Conservation (phyloP, 2,329 filamentous ascomycete species). For the Hypoxylon sp. region DNA sequence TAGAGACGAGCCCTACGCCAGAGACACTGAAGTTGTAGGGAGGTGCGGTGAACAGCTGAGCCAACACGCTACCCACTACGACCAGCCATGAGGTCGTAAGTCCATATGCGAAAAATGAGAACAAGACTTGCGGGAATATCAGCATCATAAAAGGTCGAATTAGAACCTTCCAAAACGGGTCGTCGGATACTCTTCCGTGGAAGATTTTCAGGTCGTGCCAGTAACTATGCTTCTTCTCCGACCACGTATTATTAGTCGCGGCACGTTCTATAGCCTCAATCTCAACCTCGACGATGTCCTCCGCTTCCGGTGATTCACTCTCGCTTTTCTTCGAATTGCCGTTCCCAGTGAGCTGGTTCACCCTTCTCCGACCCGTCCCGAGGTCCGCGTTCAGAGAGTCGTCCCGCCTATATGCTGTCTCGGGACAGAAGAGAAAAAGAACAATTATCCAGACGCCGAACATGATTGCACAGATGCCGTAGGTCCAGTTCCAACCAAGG, state of each 20-base stretch:
- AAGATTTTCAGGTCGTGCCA: conserved; percentile 44
- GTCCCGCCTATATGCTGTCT: conserved; percentile 57
- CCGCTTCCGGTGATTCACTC: conserved; percentile 11
- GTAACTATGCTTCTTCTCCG: conserved; percentile 38
- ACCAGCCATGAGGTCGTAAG: conserved; percentile 57
- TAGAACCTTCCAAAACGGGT: conserved; percentile 43
- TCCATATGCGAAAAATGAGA: conserved; percentile 57
- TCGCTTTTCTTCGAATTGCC: conserved; percentile 17
- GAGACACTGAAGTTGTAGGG: conserved; percentile 69
- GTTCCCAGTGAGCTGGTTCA: conserved; percentile 6
- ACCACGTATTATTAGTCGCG: conserved; percentile 7
- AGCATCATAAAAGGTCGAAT: conserved; percentile 58
- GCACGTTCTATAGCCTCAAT: conserved; percentile 28
- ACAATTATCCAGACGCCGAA: conserved; percentile 54
- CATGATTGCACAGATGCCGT: conserved; percentile 57
- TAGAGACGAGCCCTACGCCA: conserved; percentile 69
- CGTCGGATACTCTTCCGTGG: conserved; percentile 42
- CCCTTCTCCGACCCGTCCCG: conserved; percentile 22
- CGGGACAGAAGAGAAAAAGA: conserved; percentile 58
- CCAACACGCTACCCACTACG: conserved; percentile 58
- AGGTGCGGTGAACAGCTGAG: conserved; percentile 58
- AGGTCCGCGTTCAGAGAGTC: conserved; percentile 40
- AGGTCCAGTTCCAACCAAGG: conserved; percentile 53
- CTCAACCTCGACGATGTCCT: conserved; percentile 22
- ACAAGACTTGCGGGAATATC: conserved; percentile 59